A percentile compares a stretch with the other conserved stretches of the same genome.
These are phyloP conservation scores for Skeletonema grethae DNA, from an alignment of 108 stramenopile genomes.

Conservation along the genomic window DNA sequence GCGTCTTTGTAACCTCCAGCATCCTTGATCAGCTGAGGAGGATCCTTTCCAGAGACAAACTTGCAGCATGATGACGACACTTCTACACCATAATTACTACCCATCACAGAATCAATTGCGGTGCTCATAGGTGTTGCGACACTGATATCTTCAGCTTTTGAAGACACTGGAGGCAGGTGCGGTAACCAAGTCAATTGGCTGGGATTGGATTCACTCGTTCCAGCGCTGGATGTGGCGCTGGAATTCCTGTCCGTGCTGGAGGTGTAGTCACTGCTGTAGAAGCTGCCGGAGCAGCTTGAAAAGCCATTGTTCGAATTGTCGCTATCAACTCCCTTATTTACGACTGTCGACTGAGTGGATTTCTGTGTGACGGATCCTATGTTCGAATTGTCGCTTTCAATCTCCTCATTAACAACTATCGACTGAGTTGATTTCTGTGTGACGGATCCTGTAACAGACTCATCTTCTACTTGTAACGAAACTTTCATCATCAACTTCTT, in stretches of 20 bases:
- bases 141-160: constrained; percentile 5
- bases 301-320: not conserved
- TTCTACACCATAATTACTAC: constrained; percentile 5
- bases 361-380: not conserved
- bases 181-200: not conserved
- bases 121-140: not conserved
- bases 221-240: not conserved
- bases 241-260: too few species aligned
- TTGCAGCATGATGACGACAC: not conserved
- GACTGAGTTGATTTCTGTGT: not conserved
- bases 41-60: not conserved
- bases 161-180: not conserved
- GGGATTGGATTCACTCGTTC: not conserved
- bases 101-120: not conserved
- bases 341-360: not conserved
- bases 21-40: not conserved
- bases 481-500: not conserved
- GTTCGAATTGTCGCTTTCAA: too few species aligned
- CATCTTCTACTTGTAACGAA: constrained; percentile 5
- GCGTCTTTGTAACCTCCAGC: not conserved
- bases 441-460: not conserved
- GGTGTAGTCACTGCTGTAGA: not conserved
- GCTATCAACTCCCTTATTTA: not conserved
- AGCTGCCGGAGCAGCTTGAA: not conserved
- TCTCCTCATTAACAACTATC: not conserved